Base-by-base conservation (phyloP, 2,329 filamentous ascomycete genomes). In the Trichoderma asperellum region DNA sequence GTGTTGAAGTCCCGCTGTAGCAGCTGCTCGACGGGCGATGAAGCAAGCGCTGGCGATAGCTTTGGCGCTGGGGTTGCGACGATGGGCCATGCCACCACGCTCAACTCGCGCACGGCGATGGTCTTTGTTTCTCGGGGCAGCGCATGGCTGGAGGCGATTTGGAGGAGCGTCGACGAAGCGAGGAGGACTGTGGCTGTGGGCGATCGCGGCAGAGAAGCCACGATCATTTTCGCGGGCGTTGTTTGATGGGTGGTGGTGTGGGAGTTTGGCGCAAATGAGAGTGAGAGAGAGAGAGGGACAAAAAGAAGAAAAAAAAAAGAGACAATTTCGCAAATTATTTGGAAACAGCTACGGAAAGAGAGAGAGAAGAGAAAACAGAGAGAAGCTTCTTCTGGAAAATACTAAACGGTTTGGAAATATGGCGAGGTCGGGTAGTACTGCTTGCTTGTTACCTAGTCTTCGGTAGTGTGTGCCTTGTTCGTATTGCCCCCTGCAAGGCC, bases 1-100 rank as follows among this genome's bases (percentile, higher is more conserved):
- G 86, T 88, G 76, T 87, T 87, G 64, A 79, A 74, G 70, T 84
- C 81, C 49, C 83, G 81, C 57, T 80, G 81, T 29, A 75, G 74
- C 53, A 67, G 21, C 53, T 14, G 37, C 14, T 29, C 40, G 1
- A 18, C 40, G 40, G 40, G 18, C n/a, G 63, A 55, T 14, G 37
- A 66, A 6, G 29, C n/a, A 6, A 83, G 77, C 49, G 79, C 77
- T 52, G 74, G 77, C 60, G 77, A 74, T 24, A 34, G 34, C 5
- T 75, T 70, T 12, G 83, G 83, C 18, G 80, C 76, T 2, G 80
- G 79, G 12, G 85, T 85, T 1, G 83, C 55, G 53, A 72, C 69
- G 27, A 68, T 49, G 37, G 83, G 82, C 75, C 80, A 84, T 43
- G 79, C 75, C 43, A 79, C 71, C 7, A 83, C 81, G 68, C 82